Evolutionary conservation across 768 basidiomycete genomes (phyloP).

Genomic region (Lyophyllum semitale): DNA sequence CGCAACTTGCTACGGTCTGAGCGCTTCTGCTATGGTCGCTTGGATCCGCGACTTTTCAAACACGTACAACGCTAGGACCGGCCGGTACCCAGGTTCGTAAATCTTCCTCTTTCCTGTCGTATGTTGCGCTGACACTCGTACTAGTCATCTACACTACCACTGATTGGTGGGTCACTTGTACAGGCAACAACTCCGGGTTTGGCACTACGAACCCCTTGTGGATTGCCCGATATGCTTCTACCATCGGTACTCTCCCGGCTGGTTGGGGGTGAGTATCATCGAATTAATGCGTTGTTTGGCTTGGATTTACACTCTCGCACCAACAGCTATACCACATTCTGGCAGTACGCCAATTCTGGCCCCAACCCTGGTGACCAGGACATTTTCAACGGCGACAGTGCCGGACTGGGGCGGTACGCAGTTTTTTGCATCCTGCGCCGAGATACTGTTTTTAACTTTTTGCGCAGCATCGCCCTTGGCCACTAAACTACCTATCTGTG

Average conservation of each 20-base stretch:
- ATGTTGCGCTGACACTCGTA: not conserved
- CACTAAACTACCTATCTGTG: too few species aligned
- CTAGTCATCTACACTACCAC: conserved; percentile 65
- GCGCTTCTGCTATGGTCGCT: conserved; percentile 55
- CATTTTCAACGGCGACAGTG: conserved; percentile 53
- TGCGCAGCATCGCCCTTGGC: conserved; percentile 12
- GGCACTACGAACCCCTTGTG: conserved; percentile 55
- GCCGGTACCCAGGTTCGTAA: conserved; percentile 43
- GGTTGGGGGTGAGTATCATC: conserved; percentile 47
- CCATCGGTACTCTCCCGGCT: conserved; percentile 55
- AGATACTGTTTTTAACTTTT: not conserved
- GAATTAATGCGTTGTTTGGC: not conserved
- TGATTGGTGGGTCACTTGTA: conserved; percentile 70
- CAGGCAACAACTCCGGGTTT: conserved; percentile 57
- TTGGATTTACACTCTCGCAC: not conserved
- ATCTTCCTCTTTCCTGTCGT: not conserved
- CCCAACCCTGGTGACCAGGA: conserved; percentile 61
- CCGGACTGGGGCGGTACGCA: conserved; percentile 42
- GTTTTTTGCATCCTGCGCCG: too few species aligned
- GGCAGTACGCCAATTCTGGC: conserved; percentile 61
- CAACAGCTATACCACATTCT: conserved; percentile 53
- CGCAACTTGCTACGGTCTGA: conserved; percentile 55
- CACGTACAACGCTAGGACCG: conserved; percentile 52
- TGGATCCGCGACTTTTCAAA: conserved; percentile 66
- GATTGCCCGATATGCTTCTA: conserved; percentile 56